Conservation (phyloP, 208 protist species). For the Crithidia brevicula region DNA sequence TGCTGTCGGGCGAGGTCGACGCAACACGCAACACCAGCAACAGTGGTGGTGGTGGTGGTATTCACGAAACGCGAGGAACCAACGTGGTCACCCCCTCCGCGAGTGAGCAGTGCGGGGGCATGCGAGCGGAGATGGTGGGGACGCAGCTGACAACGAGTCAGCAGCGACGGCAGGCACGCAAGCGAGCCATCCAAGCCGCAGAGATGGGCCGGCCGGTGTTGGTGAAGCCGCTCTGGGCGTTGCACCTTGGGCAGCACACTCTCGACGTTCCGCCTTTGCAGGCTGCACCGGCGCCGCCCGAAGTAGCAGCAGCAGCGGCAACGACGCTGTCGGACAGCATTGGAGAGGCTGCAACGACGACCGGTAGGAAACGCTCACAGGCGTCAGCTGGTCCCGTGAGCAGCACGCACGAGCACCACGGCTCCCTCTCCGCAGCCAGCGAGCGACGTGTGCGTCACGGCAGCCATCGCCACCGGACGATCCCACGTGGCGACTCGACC, state of each 20-base stretch:
- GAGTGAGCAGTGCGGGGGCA: neutral
- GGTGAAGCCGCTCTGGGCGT: constrained; percentile 40
- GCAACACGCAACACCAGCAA: neutral
- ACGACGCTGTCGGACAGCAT: neutral
- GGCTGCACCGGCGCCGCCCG: neutral
- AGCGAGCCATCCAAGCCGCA: constrained; percentile 26
- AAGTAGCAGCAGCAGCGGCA: neutral
- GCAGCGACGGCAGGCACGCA: constrained; percentile 24
- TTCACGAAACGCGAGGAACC: neutral
- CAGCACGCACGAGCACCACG: neutral
- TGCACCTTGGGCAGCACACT: constrained; percentile 24
- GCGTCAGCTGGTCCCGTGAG: neutral
- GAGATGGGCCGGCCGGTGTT: constrained; percentile 29
- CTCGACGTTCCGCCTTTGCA: constrained; percentile 26
- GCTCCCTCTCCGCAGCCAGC: neutral
- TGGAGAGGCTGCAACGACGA: neutral
- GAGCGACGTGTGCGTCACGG: neutral
- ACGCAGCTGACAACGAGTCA: constrained; percentile 15
- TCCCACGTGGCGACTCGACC: constrained; percentile 1
- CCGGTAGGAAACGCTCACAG: neutral
- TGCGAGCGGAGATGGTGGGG: neutral
- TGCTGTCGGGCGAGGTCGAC: neutral
- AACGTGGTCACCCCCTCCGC: neutral
- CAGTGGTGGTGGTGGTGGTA: neutral
- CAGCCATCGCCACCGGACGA: neutral